Base-by-base conservation (phyloP, 352 stramenopile species). In the Phytophthora chlamydospora region DNA sequence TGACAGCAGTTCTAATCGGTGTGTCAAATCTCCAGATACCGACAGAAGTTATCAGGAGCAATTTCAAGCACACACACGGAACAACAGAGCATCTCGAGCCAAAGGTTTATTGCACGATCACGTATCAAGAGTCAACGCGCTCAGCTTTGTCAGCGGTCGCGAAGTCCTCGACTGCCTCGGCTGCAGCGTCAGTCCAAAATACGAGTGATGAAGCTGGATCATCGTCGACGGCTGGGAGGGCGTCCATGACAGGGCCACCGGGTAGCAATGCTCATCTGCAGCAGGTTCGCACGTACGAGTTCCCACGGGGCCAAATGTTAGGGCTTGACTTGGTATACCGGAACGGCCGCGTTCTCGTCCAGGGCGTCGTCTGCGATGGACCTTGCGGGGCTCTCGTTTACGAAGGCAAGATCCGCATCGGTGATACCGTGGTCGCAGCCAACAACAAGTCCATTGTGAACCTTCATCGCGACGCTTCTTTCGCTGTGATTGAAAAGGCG, bases 51-150 rank as follows among this genome's bases (percentile, higher is more conserved):
- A 69, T 85, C 49, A 58, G 42, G 32, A 60, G 46, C 24, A 85
- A 79, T 58, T 79, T 73, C 44, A 73, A 73, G 34, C 58, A 64
- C 42, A 62, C 55, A n/a, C 67, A 71, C 35, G 50, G 56, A 9
- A 68, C 65, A 35, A 73, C 35, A 0, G 61, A 73, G 13, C 44
- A 65, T 43, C 32, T 71, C 1, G 78, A 89, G 16, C 85, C 71
- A 4, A 93, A 91, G 46, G 69, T 93, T 6, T 95, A 95, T 55
- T 95, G 84, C 58, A 93, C 86, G 2, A 82, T 95, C 24, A 89
- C 77, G 31, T 93, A 88, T 51, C 72, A 84, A 49, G 69, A 91
- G 33, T 89, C 86, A 33, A 95, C 86, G 0, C 81, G 86, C 6
- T 92, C 81, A 7, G 85, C 86, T 6, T 62, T 84, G 17, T 89